A percentile compares a stretch with the other conserved stretches of the same genome.
phyloP scores from a whole-genome alignment of 2,329 filamentous ascomycete species.

The Mycosphaerella arachidis region DNA sequence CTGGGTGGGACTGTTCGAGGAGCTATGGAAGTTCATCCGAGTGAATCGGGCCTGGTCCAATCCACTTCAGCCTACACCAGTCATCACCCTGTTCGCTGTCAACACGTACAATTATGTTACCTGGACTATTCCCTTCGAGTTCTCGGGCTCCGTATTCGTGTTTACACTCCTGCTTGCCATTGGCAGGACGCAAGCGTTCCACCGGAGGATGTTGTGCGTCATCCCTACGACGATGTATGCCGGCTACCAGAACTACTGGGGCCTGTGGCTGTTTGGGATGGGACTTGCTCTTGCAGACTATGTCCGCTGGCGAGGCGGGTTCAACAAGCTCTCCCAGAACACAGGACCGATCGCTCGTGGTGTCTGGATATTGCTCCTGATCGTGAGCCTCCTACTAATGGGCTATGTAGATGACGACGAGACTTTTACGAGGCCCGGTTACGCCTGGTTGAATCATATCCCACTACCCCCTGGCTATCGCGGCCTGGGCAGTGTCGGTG shows the following conservation, averaged over 20 bases:
- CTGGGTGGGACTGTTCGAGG: neutral
- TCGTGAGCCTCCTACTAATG: conserved; percentile 1
- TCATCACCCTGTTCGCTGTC: neutral
- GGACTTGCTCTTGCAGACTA: conserved; percentile 11
- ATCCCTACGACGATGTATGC: neutral
- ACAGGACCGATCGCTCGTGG: neutral
- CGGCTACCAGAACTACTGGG: neutral
- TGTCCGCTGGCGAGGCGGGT: conserved; percentile 1
- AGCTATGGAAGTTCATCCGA: neutral
- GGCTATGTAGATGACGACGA: neutral
- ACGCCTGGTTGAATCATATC: neutral
- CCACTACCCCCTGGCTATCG: neutral
- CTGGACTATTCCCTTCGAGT: conserved; percentile 11
- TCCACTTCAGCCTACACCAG: conserved; percentile 1
- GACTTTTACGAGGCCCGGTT: conserved; percentile 2
- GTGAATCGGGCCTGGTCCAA: neutral
- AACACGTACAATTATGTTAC: conserved; percentile 6
- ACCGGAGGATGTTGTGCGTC: neutral
- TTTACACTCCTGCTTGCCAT: conserved; percentile 4
- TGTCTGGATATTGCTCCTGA: conserved; percentile 1
- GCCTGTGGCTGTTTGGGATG: conserved; percentile 6
- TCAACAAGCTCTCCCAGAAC: neutral
- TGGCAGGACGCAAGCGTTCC: neutral
- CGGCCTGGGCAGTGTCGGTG: neutral
- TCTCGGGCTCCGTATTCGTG: conserved; percentile 7